Evolutionary conservation across 1,139 yeast species (phyloP).

Genomic region (Eremothecium sinecaudum): DNA sequence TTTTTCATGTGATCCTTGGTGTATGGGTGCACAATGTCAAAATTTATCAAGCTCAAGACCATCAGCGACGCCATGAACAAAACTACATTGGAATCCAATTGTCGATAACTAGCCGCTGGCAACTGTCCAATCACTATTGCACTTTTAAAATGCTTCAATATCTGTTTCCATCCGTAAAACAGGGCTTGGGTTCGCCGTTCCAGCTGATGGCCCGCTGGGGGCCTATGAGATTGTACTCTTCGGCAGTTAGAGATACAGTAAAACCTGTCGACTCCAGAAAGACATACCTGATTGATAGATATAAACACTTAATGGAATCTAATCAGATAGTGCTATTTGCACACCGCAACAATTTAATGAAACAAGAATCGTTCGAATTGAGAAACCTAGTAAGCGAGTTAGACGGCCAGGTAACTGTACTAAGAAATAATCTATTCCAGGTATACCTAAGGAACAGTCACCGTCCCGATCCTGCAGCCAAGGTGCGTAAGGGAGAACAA

Average conservation of each 20-base stretch:
- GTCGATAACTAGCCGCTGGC: too few species aligned
- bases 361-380: constrained; percentile 54
- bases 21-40: too few species aligned
- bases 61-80: too few species aligned
- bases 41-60: too few species aligned
- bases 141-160: too few species aligned
- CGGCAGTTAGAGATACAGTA: constrained; percentile 34
- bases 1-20: too few species aligned
- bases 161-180: too few species aligned
- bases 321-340: constrained; percentile 63
- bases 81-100: too few species aligned
- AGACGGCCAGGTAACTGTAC: constrained; percentile 59
- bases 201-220: too few species aligned
- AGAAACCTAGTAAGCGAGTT: constrained; percentile 52
- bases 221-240: too few species aligned
- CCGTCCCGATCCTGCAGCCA: constrained; percentile 64
- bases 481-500: constrained; percentile 40
- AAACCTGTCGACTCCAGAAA: constrained; percentile 59
- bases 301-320: constrained; percentile 58
- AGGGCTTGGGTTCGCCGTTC: too few species aligned
- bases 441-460: constrained; percentile 67
- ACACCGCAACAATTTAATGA: constrained; percentile 75
- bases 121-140: too few species aligned
- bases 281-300: constrained; percentile 73
- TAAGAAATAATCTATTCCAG: constrained; percentile 59